phyloP scores from a whole-genome alignment of 371 early-diverging fungal species.

The Rhizopus sp. region DNA sequence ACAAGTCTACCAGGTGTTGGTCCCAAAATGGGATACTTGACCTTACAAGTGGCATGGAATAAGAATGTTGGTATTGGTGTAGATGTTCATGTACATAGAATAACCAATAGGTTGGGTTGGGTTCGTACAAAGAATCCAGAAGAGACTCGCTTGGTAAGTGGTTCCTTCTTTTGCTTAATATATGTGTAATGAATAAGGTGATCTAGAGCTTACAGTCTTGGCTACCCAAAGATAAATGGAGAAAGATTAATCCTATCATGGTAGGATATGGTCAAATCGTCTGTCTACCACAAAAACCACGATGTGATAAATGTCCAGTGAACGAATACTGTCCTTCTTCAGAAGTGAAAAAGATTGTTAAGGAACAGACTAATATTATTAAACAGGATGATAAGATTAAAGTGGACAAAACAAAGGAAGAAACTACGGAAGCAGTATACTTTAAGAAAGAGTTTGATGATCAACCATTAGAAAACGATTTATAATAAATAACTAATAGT shows the following conservation, averaged over 20 bases:
- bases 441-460: slow-evolving; percentile 6
- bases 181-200: background rate
- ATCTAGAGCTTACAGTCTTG: slow-evolving; percentile 74
- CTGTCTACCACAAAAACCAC: slow-evolving; percentile 82
- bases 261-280: slow-evolving; percentile 97
- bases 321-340: slow-evolving; percentile 71
- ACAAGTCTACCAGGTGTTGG: slow-evolving; percentile 94
- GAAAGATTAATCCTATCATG: slow-evolving; percentile 85
- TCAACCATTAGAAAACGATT: background rate
- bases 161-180: background rate
- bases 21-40: slow-evolving; percentile 93
- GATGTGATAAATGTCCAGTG: slow-evolving; percentile 86
- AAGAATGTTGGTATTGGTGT: slow-evolving; percentile 94
- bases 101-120: slow-evolving; percentile 92
- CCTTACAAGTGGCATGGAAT: slow-evolving; percentile 88
- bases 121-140: slow-evolving; percentile 81
- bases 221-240: slow-evolving; percentile 90
- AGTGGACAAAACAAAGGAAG: background rate
- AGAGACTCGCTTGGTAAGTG: slow-evolving; percentile 70
- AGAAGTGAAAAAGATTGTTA: slow-evolving; percentile 21
- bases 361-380: slow-evolving; percentile 11
- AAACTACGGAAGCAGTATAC: slow-evolving; percentile 6
- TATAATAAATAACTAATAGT: background rate
- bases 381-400: background rate
- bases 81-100: slow-evolving; percentile 98